phyloP scores from a whole-genome alignment of 2,329 filamentous ascomycete genomes.

The Diaporthe sp. region DNA sequence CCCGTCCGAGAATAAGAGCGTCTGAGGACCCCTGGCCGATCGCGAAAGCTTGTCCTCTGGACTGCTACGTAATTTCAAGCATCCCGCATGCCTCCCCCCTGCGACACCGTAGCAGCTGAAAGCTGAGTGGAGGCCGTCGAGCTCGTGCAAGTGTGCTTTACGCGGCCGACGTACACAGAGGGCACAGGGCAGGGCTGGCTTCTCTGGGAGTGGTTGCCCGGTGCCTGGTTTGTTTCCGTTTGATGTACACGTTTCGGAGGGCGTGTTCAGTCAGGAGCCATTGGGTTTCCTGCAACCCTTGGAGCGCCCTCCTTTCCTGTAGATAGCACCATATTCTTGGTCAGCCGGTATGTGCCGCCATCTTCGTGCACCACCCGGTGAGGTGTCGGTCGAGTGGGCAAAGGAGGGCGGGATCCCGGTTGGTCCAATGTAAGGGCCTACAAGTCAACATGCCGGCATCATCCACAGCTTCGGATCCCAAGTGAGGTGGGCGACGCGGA shows the following conservation, averaged over 20 bases:
- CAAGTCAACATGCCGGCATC: constrained; percentile 2
- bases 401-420: not conserved
- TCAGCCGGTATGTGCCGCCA: not conserved
- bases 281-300: constrained; percentile 29
- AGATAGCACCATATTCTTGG: constrained; percentile 7
- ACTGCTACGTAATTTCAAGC: constrained; percentile 33
- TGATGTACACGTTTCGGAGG: constrained; percentile 38
- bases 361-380: not conserved
- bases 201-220: constrained; percentile 29
- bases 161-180: constrained; percentile 37
- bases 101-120: constrained; percentile 32
- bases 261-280: constrained; percentile 24
- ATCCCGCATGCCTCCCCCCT: constrained; percentile 24
- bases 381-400: not conserved
- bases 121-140: constrained; percentile 36
- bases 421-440: not conserved
- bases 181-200: constrained; percentile 36
- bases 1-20: constrained; percentile 19
- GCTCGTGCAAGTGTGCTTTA: constrained; percentile 38
- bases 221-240: constrained; percentile 31
- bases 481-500: constrained; percentile 26
- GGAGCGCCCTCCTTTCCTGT: constrained; percentile 12
- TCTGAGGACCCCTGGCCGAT: constrained; percentile 30
- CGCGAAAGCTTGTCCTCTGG: constrained; percentile 25
- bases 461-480: not conserved